Percentiles rank a stretch among this genome's conserved stretches.
phyloP scores from a whole-genome alignment of 1,284 basidiomycete species.

The Trichosporon sp. region DNA sequence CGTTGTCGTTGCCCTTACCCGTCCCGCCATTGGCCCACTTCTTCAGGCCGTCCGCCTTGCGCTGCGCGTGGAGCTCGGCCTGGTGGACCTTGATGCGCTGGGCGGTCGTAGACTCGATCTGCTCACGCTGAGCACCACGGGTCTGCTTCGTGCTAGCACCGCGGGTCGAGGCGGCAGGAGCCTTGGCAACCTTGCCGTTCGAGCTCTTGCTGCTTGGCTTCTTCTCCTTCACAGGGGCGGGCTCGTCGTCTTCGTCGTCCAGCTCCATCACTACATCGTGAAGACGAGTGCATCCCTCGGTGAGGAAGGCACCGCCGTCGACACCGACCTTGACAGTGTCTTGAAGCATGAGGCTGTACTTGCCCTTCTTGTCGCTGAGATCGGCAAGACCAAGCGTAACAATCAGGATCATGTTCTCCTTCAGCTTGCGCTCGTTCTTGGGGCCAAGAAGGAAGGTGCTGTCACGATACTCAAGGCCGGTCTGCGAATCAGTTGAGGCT shows the following conservation, averaged over 20 bases:
- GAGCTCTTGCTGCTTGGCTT: slow-evolving; percentile 58
- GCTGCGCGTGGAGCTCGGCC: slow-evolving; percentile 68
- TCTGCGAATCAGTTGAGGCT: slow-evolving; percentile 54
- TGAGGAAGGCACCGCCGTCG: slow-evolving; percentile 67
- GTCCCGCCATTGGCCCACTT: slow-evolving; percentile 62
- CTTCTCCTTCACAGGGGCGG: slow-evolving; percentile 52
- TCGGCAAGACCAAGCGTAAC: slow-evolving; percentile 80
- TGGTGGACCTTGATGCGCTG: slow-evolving; percentile 81
- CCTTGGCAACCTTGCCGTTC: slow-evolving; percentile 28
- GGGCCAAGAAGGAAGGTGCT: slow-evolving; percentile 72
- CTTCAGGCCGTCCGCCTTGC: slow-evolving; percentile 78
- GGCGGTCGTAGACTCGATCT: slow-evolving; percentile 65
- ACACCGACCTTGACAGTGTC: slow-evolving; percentile 80
- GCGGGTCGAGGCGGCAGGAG: slow-evolving; percentile 32
- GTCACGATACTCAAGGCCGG: slow-evolving; percentile 91
- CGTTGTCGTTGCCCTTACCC: slow-evolving; percentile 60
- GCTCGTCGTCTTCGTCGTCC: slow-evolving; percentile 53
- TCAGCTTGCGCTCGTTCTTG: slow-evolving; percentile 71
- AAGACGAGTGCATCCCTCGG: slow-evolving; percentile 73
- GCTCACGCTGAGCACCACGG: slow-evolving; percentile 67
- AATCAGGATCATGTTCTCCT: slow-evolving; percentile 79
- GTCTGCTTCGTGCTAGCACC: slow-evolving; percentile 73
- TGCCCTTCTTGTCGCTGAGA: slow-evolving; percentile 63
- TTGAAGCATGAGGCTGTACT: slow-evolving; percentile 79
- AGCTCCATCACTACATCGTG: slow-evolving; percentile 87